Evolutionary conservation across 108 stramenopile species (phyloP).

Genomic region (Pseudonitzschia multistriata): DNA sequence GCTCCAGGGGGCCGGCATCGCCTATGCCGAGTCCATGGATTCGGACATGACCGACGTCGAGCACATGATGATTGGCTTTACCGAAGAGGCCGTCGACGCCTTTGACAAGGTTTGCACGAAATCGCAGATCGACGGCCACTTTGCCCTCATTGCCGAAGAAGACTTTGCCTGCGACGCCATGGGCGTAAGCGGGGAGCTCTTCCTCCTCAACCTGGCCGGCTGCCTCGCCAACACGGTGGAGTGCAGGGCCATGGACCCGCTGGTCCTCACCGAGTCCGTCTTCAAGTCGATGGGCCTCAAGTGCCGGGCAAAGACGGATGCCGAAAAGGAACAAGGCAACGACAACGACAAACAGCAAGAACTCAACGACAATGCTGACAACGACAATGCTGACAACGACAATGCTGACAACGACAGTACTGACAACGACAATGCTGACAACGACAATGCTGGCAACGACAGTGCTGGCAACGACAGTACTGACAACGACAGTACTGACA

Average conservation of each 20-base stretch:
- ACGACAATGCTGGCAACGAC: too few relatives aligned
- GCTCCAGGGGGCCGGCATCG: neutral
- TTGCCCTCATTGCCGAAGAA: neutral
- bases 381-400: neutral
- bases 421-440: neutral
- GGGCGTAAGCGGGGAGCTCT: neutral
- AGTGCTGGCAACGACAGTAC: neutral
- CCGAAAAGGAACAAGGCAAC: neutral
- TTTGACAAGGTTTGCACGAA: neutral
- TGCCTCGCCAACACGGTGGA: slow-evolving; percentile 11
- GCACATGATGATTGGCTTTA: slow-evolving; percentile 6
- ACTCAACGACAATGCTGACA: neutral
- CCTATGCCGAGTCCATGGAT: neutral
- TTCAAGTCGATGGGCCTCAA: slow-evolving; percentile 1
- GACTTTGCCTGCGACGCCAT: neutral
- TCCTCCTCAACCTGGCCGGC: neutral
- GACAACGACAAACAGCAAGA: neutral
- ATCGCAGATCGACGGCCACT: slow-evolving; percentile 9
- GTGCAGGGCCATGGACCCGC: slow-evolving; percentile 3
- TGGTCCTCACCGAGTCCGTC: neutral
- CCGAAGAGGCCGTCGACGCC: neutral
- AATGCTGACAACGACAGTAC: too few relatives aligned
- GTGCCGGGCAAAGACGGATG: neutral
- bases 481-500: neutral
- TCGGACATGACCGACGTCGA: neutral